Base-by-base conservation (phyloP, 805 yeast genomes). In the Candida tallmaniae region DNA sequence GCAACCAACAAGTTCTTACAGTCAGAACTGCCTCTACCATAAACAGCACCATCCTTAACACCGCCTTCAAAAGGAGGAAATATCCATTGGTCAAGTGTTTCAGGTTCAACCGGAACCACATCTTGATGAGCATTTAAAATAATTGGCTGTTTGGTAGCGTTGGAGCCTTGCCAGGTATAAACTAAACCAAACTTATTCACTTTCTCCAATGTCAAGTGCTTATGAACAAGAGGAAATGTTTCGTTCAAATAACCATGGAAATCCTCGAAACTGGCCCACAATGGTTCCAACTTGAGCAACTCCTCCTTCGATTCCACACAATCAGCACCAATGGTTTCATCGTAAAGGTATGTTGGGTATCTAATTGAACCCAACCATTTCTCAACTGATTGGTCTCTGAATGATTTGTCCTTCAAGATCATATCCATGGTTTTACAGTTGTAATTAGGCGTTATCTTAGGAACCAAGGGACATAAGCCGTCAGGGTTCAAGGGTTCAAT, bases 1-100 rank as follows among this genome's bases (percentile, higher is more conserved):
- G 68, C 76, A 27, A 68, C 52, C 34, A 73, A 50, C 19, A 68
- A 52, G 44, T 65, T 60, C 42, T 73, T 73, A 38, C 68, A 62
- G 41, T 62, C 69, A 19, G 48, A 38, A 4, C 43, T 54, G 2
- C 69, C 69, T 34, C 69, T 51, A 7, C 69, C 69, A 37, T 50
- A 61, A 12, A 61, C 29, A 31, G 34, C 46, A 22, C 50, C 48
- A 2, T 61, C 67, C 30, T 62, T 65, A 27, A 37, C 58, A 13
- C 41, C 51, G 14, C 69, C 70, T 24, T 51, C 54, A 32, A 53
- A 64, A 0, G 70, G 70, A 7, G 65, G 65, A 36, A 50, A 54
- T 5, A 52, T 54, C 70, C 70, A 64, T 33, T 58, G 53, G 23
- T 47, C 42, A 36, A 72, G 35, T 1, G 70, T 63, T 20, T 60